Conservation (phyloP, 192 early-diverging fungal genomes). For the Mortierella claussenii region DNA sequence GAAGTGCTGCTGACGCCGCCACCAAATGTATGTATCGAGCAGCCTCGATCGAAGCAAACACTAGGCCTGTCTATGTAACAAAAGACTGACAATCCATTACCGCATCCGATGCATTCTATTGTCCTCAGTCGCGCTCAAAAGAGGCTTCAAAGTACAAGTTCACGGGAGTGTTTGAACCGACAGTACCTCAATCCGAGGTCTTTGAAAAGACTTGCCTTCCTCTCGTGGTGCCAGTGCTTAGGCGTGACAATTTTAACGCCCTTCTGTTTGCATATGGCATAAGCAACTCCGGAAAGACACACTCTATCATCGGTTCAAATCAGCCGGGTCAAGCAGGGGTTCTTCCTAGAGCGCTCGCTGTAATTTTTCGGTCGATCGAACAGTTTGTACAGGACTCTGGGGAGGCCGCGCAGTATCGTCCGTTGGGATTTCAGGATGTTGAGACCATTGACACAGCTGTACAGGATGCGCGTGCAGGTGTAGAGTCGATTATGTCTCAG, state of each 20-base stretch:
- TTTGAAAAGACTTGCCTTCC: conserved; percentile 70
- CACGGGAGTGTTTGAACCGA: conserved; percentile 64
- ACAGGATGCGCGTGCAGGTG: neutral
- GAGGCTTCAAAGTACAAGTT: conserved; percentile 63
- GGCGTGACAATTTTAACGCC: conserved; percentile 63
- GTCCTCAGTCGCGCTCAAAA: neutral
- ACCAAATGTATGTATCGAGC: conserved; percentile 5
- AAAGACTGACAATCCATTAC: neutral
- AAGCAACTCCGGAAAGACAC: conserved; percentile 79
- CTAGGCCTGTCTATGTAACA: neutral
- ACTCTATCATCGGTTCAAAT: conserved; percentile 68
- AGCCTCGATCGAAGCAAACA: too few relatives aligned
- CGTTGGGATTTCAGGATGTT: conserved; percentile 30
- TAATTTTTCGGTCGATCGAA: conserved; percentile 64
- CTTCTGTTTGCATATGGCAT: conserved; percentile 78
- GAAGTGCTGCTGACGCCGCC: conserved; percentile 60
- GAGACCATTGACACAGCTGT: conserved; percentile 27
- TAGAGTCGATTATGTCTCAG: conserved; percentile 11
- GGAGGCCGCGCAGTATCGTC: conserved; percentile 21
- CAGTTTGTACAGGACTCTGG: neutral
- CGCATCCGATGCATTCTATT: neutral
- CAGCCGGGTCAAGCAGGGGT: conserved; percentile 56
- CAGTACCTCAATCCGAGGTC: conserved; percentile 59
- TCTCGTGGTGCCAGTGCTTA: conserved; percentile 62
- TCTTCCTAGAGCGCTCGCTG: conserved; percentile 67